Evolutionary conservation across 2,329 filamentous ascomycete genomes (phyloP), one percentile per base, ranked within the genome.

Genomic region (Trichoderma harzianum): DNA sequence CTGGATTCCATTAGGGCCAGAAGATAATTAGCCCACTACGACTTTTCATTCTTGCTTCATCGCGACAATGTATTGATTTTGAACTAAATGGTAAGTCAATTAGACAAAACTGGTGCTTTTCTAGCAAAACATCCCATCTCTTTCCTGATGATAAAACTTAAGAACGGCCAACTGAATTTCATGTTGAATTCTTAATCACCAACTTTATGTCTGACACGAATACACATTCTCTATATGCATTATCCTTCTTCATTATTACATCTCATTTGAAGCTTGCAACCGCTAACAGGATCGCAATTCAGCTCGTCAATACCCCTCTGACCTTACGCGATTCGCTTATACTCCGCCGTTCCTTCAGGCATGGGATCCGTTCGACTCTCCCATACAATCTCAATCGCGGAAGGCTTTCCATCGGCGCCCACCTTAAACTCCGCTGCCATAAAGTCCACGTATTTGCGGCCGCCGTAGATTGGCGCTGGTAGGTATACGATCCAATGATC

Each of bases 81-180:
- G 0, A 62, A 11, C 3, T 8, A 62, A 16, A n/a, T 69, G 67
- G 67, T 69, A 69, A 69, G 67, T 69, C 39, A 51, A 61, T 53
- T 51, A n/a, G 65, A 36, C 18, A 24, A 14, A 34, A n/a, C 30
- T 55, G 28, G 28, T 55, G 58, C 73, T 70, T 69, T 70, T 57
- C 69, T 74, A 18, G 30, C 57, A 28, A 21, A 16, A 28, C 36
- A 36, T 69, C 28, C 60, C 39, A 71, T 62, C 61, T 64, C 60
- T 72, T 77, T 73, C 73, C 82, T 88, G 87, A 90, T 90, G 87
- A 90, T 81, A 83, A 73, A 83, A 76, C 78, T 87, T 88, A 89
- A 89, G 87, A 90, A 90, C 88, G 87, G 87, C 88, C 88, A 89
- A 88, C 88, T 86, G 86, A 90, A 89, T 82, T 78, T 79, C 76